Conservation (phyloP, 176 grass and related monocot genomes). For the Dactylis glomerata region DNA sequence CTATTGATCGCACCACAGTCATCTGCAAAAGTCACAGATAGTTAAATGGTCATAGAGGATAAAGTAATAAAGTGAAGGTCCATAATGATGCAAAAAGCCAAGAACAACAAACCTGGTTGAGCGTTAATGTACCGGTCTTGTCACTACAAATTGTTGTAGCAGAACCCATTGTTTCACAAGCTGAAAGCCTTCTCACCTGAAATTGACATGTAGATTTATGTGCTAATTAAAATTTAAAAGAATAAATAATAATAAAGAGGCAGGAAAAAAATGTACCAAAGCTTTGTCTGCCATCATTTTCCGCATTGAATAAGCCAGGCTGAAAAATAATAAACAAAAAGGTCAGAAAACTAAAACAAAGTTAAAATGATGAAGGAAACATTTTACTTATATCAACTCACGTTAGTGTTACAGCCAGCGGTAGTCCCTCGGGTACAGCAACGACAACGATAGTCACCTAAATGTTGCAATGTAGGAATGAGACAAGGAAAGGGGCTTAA, state of each 20-base stretch:
- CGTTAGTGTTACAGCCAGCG: conserved; percentile 93
- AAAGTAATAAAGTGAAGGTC: conserved; percentile 16
- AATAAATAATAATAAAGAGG: conserved; percentile 12
- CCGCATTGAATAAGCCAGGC: conserved; percentile 92
- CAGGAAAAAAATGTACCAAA: conserved; percentile 49
- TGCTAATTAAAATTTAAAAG: conserved; percentile 16
- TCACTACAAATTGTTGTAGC: conserved; percentile 99
- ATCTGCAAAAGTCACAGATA: conserved; percentile 55
- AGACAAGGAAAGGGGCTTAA: neutral
- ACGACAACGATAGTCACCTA: conserved; percentile 97
- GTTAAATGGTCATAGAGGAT: conserved; percentile 29
- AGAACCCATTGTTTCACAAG: conserved; percentile 99
- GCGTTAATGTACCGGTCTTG: conserved; percentile 94
- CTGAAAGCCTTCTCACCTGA: conserved; percentile 92
- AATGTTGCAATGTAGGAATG: conserved; percentile 23
- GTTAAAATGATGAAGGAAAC: conserved; percentile 7
- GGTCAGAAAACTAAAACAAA: conserved; percentile 32
- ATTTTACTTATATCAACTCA: conserved; percentile 33
- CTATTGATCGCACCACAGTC: conserved; percentile 79
- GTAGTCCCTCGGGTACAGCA: conserved; percentile 94
- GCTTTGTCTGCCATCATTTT: conserved; percentile 99
- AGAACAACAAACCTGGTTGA: conserved; percentile 72
- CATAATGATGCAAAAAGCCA: conserved; percentile 20
- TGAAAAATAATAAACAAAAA: conserved; percentile 31
- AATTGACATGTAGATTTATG: conserved; percentile 20